Base-by-base conservation (phyloP, 2,329 filamentous ascomycete species). In the Pseudocercospora crystallina region DNA sequence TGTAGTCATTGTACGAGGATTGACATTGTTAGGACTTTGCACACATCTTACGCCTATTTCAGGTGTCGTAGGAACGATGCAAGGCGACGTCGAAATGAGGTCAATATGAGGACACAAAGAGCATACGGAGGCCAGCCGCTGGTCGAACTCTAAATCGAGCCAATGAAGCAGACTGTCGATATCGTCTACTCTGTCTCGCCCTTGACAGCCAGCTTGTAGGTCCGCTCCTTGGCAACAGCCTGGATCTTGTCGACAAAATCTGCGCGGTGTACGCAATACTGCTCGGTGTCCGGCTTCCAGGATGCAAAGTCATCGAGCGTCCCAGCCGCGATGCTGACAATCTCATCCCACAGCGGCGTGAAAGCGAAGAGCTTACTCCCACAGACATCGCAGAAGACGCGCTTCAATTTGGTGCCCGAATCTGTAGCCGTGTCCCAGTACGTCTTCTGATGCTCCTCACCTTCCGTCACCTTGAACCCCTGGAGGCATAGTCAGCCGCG, bases 321-420 rank as follows among this genome's bases (percentile, higher is more conserved):
- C 2, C 59, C 61, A 9, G 59, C 61, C 5, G 57, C 49, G 10
- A 62, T 43, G 20, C 54, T 59, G 12, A 64, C 59, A 15, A 62
- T 59, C 13, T 51, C 46, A 13, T 60, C 53, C 45, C 43, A 49
- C 11, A 59, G 37, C 10, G 57, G 45, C 10, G 61, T 59, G 17
- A 42, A 56, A 12, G 57, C 56, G 43, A 62, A 61, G 2, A 62
- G 40, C 20, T 52, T 59, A 32, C 45, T 70, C 12, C 73, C 72
- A 58, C 72, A 74, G 9, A 56, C 67, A 12, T 58, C 53, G 53
- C 76, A 78, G 52, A 77, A 78, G 40, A 63, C 70, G 40, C 75
- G 62, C 29, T 59, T 58, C 3, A 78, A 62, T 2, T 63, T 64
- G 20, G 71, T 75, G 11, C 76, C 76, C 45, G 73, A 76, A 14